Percentiles rank a stretch among this genome's conserved stretches.
Evolutionary conservation across 1,284 basidiomycete species (phyloP).

Genomic region (Ganoderma sinense): DNA sequence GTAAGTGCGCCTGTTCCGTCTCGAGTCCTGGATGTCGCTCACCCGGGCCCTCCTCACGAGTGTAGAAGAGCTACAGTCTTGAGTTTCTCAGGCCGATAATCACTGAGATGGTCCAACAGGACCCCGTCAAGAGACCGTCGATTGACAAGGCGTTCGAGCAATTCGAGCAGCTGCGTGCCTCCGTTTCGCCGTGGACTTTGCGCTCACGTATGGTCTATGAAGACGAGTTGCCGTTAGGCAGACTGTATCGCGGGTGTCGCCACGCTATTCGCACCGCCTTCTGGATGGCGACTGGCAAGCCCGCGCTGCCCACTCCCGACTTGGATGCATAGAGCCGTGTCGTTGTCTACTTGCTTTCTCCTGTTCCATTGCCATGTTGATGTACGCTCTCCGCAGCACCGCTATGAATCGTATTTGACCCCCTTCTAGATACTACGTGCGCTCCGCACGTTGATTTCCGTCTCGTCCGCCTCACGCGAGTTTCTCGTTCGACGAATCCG

Average conservation of each 20-base stretch:
- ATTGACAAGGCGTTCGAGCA: constrained; percentile 16
- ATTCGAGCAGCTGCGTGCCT: background rate
- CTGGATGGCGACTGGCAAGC: background rate
- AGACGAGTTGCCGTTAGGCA: constrained; percentile 4
- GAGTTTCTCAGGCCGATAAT: constrained; percentile 41
- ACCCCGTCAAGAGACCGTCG: constrained; percentile 38
- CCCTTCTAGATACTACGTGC: no score
- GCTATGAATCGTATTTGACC: no score
- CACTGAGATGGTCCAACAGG: constrained; percentile 39
- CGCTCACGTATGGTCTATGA: constrained; percentile 16
- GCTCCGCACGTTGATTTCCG: no score
- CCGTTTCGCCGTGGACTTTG: constrained; percentile 6
- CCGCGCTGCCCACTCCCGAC: background rate
- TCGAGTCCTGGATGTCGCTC: constrained; percentile 17
- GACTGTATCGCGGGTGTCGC: background rate
- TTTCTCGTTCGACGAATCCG: no score
- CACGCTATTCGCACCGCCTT: background rate
- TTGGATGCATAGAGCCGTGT: no score
- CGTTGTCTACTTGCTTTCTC: no score
- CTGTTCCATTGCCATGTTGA: no score
- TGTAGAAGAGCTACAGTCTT: constrained; percentile 33
- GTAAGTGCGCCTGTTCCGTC: constrained; percentile 27
- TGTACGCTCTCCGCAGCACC: no score
- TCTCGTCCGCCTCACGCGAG: no score
- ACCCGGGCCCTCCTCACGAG: constrained; percentile 23